Percentiles rank a stretch among this genome's conserved stretches.
phyloP scores from a whole-genome alignment of 345 rosid genomes.

The Populus deltoides region DNA sequence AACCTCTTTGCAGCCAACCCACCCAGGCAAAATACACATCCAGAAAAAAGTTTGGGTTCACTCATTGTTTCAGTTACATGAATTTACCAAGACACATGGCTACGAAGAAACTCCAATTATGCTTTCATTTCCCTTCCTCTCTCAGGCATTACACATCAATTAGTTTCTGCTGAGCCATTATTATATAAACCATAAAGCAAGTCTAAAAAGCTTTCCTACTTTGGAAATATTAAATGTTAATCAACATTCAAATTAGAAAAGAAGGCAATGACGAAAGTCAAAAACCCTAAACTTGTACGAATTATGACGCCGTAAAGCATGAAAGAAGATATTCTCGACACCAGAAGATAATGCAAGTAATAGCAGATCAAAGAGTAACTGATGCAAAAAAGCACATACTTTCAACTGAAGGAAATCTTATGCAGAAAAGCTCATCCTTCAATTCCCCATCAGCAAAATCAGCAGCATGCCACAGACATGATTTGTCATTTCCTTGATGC shows the following conservation, averaged over 20 bases:
- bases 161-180: too few species aligned
- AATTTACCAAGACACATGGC: background rate
- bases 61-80: background rate
- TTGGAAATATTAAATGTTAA: too few species aligned
- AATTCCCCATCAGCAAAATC: constrained; percentile 76
- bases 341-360: background rate
- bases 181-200: too few species aligned
- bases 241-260: background rate
- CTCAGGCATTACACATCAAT: too few species aligned
- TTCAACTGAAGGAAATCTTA: constrained; percentile 65
- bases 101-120: background rate
- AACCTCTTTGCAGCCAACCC: too few species aligned
- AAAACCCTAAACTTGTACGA: too few species aligned
- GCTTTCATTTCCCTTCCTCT: background rate
- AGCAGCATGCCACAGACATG: constrained; percentile 71
- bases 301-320: background rate
- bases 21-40: background rate
- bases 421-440: constrained; percentile 79
- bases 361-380: background rate
- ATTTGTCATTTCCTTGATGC: constrained; percentile 69
- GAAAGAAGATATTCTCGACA: background rate
- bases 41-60: too few species aligned
- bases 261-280: background rate
- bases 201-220: too few species aligned
- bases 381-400: constrained; percentile 38